Conservation (phyloP, 495 filamentous ascomycete genomes). For the Oidiodendron maius region DNA sequence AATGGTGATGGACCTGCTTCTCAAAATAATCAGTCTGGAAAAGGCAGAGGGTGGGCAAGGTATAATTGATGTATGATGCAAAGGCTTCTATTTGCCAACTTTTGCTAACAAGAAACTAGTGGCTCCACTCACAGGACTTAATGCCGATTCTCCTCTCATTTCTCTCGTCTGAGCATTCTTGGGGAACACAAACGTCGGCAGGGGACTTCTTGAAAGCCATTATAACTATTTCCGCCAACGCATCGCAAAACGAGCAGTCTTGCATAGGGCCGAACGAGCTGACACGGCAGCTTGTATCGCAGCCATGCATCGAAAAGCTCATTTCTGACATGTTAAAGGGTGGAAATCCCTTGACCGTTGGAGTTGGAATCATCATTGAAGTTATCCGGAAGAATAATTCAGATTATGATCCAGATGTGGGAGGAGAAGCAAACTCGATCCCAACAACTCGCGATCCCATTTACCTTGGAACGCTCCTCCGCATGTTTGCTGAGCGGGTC, state of each 20-base stretch:
- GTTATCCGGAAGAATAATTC: conserved; percentile 99
- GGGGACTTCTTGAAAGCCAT: conserved; percentile 98
- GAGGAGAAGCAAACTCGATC: conserved; percentile 65
- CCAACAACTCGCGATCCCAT: conserved; percentile 90
- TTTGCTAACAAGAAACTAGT: conserved; percentile 49
- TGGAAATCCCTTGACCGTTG: conserved; percentile 91
- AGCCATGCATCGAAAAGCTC: conserved; percentile 71
- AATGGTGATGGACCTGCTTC: conserved; percentile 95
- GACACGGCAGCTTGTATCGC: conserved; percentile 92
- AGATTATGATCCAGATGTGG: conserved; percentile 91
- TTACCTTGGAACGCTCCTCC: conserved; percentile 88
- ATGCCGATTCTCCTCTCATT: conserved; percentile 85
- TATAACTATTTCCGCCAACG: conserved; percentile 97
- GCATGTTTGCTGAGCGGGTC: conserved; percentile 85
- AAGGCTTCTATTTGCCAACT: conserved; percentile 1
- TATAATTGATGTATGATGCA: conserved; percentile 78
- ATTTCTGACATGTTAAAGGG: conserved; percentile 89
- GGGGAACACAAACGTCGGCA: conserved; percentile 90
- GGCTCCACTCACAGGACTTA: conserved; percentile 87
- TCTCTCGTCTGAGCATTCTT: conserved; percentile 71
- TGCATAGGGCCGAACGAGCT: conserved; percentile 98
- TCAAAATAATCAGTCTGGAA: conserved; percentile 97
- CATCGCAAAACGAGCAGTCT: conserved; percentile 92
- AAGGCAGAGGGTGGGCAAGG: conserved; percentile 87
- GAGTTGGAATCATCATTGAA: conserved; percentile 96